Percentiles rank a stretch among this genome's conserved stretches.
phyloP scores from a whole-genome alignment of 805 yeast species.

The Ogataea angusta region DNA sequence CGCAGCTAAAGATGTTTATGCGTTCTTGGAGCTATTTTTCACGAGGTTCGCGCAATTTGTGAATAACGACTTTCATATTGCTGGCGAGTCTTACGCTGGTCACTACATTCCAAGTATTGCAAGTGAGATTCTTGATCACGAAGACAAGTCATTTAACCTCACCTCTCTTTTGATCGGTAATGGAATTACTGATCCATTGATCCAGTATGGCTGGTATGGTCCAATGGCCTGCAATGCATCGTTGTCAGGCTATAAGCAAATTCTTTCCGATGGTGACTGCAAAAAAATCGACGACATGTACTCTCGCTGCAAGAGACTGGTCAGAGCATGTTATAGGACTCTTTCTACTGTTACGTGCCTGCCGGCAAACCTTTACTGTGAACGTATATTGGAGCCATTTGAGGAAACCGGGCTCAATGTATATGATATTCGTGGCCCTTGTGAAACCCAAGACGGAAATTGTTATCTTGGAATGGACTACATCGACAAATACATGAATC shows the following conservation, averaged over 20 bases:
- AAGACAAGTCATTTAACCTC: constrained; percentile 54
- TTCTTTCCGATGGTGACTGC: constrained; percentile 78
- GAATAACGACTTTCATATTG: constrained; percentile 66
- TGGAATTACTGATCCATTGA: constrained; percentile 83
- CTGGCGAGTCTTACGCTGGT: constrained; percentile 94
- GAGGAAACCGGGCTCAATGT: constrained; percentile 85
- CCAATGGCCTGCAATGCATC: constrained; percentile 88
- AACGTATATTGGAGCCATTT: constrained; percentile 78
- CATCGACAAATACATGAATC: constrained; percentile 76
- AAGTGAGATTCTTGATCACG: constrained; percentile 67
- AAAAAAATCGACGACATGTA: constrained; percentile 60
- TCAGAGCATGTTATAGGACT: constrained; percentile 72
- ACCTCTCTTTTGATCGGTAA: constrained; percentile 84
- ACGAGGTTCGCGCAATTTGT: constrained; percentile 64
- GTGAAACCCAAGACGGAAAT: constrained; percentile 59
- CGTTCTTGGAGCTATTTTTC: constrained; percentile 76
- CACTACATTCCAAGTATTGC: constrained; percentile 92
- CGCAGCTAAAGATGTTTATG: constrained; percentile 81
- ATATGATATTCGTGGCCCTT: constrained; percentile 80
- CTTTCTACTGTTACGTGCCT: constrained; percentile 81
- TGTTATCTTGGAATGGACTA: constrained; percentile 80
- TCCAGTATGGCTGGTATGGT: constrained; percentile 73
- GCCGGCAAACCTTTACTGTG: constrained; percentile 90
- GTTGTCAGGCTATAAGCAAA: constrained; percentile 75
- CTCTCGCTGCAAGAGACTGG: constrained; percentile 75